Conservation (phyloP, 2,329 filamentous ascomycete species). For the Penicillium sp. region DNA sequence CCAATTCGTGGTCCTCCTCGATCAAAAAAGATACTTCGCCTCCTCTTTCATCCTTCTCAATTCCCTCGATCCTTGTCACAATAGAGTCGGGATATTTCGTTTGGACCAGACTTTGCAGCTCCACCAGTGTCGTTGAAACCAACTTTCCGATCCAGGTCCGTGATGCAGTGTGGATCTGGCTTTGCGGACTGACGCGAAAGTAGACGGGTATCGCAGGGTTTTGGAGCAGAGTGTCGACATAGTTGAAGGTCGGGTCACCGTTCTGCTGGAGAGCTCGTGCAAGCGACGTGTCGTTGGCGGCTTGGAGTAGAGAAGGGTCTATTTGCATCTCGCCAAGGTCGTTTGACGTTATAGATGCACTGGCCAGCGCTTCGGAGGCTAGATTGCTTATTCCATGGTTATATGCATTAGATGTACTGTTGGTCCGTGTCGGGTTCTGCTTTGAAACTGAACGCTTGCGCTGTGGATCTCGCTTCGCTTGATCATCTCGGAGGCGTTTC, state of each 20-base stretch:
- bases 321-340: slow-evolving; percentile 57
- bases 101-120: slow-evolving; percentile 60
- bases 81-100: slow-evolving; percentile 58
- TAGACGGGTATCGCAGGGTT: slow-evolving; percentile 56
- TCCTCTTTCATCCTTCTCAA: slow-evolving; percentile 58
- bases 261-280: slow-evolving; percentile 33
- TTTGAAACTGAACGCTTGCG: slow-evolving; percentile 32
- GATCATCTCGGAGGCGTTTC: slow-evolving; percentile 70
- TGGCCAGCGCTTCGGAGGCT: slow-evolving; percentile 42
- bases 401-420: slow-evolving; percentile 21
- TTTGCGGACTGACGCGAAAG: slow-evolving; percentile 65
- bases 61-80: slow-evolving; percentile 61
- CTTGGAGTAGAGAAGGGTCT: slow-evolving; percentile 59
- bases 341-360: slow-evolving; percentile 33
- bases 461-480: slow-evolving; percentile 52
- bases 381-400: slow-evolving; percentile 41
- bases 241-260: slow-evolving; percentile 28
- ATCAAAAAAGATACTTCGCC: slow-evolving; percentile 62
- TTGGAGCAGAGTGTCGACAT: slow-evolving; percentile 34
- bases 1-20: slow-evolving; percentile 67
- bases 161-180: slow-evolving; percentile 47
- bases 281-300: slow-evolving; percentile 48
- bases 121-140: slow-evolving; percentile 53
- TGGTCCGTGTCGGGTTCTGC: slow-evolving; percentile 17
- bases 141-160: slow-evolving; percentile 64